phyloP scores from a whole-genome alignment of 2,329 filamentous ascomycete species.

The Fusarium luffae region DNA sequence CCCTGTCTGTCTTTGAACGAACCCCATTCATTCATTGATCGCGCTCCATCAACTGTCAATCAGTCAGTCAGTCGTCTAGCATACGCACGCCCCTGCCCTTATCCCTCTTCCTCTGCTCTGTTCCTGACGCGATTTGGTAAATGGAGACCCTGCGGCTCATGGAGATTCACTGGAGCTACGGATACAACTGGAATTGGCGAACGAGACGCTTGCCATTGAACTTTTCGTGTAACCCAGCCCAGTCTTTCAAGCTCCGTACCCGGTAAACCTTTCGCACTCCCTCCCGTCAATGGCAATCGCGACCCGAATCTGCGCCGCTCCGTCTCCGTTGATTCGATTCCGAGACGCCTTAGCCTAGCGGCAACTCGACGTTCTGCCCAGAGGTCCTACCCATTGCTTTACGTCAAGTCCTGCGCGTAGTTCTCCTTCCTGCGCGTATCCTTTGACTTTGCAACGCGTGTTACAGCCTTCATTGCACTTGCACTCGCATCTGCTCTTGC shows the following conservation, averaged over 20 bases:
- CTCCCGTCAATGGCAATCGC: conserved; percentile 30
- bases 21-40: conserved; percentile 15
- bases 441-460: conserved; percentile 34
- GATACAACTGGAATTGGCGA: conserved; percentile 38
- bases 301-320: conserved; percentile 41
- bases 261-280: conserved; percentile 33
- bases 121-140: conserved; percentile 44
- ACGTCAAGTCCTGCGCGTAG: conserved; percentile 33
- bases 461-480: conserved; percentile 4
- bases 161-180: background rate
- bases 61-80: background rate
- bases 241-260: conserved; percentile 36
- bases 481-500: background rate
- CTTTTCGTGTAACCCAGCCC: conserved; percentile 43
- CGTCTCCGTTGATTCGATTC: conserved; percentile 38
- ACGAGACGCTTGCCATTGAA: conserved; percentile 42
- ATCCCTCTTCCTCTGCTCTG: conserved; percentile 36
- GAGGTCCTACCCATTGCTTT: conserved; percentile 17
- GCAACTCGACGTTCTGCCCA: conserved; percentile 32
- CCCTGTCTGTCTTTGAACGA: conserved; percentile 26
- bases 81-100: conserved; percentile 28
- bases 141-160: conserved; percentile 31
- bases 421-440: conserved; percentile 37
- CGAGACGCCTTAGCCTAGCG: conserved; percentile 26
- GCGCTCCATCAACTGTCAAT: conserved; percentile 17